Evolutionary conservation across 768 basidiomycete genomes (phyloP).

Genomic region (Neoboletus magnificus): DNA sequence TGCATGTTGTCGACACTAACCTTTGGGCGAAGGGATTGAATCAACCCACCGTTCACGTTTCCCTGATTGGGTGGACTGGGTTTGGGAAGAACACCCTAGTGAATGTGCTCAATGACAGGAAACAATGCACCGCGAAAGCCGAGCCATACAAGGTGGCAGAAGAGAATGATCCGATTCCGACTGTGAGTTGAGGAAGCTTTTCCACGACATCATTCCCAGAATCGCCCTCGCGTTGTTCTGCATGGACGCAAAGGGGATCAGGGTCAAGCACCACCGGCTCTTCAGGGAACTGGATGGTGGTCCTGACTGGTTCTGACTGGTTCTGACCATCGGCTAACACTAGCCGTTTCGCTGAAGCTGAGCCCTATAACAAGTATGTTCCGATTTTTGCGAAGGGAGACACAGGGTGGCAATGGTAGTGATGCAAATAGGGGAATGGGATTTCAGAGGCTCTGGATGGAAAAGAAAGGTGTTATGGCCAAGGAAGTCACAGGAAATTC

Average conservation of each 20-base stretch:
- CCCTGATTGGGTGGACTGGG: slow-evolving; percentile 22
- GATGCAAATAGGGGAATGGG: slow-evolving; percentile 9
- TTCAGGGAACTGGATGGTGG: too few species aligned
- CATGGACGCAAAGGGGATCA: slow-evolving; percentile 20
- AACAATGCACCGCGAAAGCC: slow-evolving; percentile 17
- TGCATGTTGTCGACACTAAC: not conserved
- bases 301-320: too few species aligned
- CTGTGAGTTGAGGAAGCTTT: slow-evolving; percentile 13
- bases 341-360: too few species aligned
- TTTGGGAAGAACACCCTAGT: slow-evolving; percentile 29
- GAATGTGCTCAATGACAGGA: slow-evolving; percentile 20
- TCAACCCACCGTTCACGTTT: slow-evolving; percentile 11
- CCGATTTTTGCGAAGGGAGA: slow-evolving; percentile 11
- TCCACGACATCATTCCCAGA: slow-evolving; percentile 6
- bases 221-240: slow-evolving; percentile 22
- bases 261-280: too few species aligned
- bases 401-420: slow-evolving; percentile 18
- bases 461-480: slow-evolving; percentile 14
- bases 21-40: not conserved
- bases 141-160: slow-evolving; percentile 6
- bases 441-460: slow-evolving; percentile 11
- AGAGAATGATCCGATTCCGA: slow-evolving; percentile 13
- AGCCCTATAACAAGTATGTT: slow-evolving; percentile 15
- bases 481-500: not conserved
- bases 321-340: too few species aligned